A percentile compares a stretch with the other conserved stretches of the same genome.
phyloP scores from a whole-genome alignment of 1,284 basidiomycete genomes.

The Hemileia vastatrix region DNA sequence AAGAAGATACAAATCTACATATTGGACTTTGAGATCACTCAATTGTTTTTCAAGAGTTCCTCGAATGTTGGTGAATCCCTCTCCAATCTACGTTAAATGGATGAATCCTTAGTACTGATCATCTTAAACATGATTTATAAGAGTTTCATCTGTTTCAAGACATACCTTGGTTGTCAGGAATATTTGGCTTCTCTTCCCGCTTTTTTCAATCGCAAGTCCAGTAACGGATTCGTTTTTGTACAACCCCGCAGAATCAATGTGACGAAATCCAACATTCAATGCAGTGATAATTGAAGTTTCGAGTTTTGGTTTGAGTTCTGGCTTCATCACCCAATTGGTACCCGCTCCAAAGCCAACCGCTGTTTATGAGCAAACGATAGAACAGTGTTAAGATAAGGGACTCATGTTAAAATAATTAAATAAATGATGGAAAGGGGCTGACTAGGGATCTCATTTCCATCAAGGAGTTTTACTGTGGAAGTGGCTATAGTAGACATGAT shows the following conservation, averaged over 20 bases:
- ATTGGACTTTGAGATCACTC: slow-evolving; percentile 10
- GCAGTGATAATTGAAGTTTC: slow-evolving; percentile 6
- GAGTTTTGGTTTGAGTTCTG: background rate
- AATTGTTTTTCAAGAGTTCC: slow-evolving; percentile 9
- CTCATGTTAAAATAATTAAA: no score
- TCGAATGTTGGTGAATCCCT: no score
- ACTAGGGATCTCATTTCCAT: no score
- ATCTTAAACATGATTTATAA: slow-evolving; percentile 3
- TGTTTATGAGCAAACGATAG: no score
- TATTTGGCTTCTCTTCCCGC: slow-evolving; percentile 4
- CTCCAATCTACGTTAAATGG: no score
- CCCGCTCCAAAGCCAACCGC: no score
- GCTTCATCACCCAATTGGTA: no score
- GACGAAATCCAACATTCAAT: slow-evolving; percentile 2
- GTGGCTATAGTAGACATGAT: no score
- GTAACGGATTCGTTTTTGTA: slow-evolving; percentile 11
- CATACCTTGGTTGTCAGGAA: slow-evolving; percentile 11
- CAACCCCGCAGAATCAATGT: slow-evolving; percentile 5
- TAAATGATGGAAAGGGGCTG: no score
- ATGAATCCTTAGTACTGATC: background rate
- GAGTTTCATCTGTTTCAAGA: background rate
- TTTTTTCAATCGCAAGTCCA: slow-evolving; percentile 1
- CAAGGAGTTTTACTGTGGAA: no score
- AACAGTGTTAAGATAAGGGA: no score
- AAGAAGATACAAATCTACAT: slow-evolving; percentile 17